A percentile compares a stretch with the other conserved stretches of the same genome.
phyloP scores from a whole-genome alignment of 768 basidiomycete genomes.

The Candolleomyces eurysporus region DNA sequence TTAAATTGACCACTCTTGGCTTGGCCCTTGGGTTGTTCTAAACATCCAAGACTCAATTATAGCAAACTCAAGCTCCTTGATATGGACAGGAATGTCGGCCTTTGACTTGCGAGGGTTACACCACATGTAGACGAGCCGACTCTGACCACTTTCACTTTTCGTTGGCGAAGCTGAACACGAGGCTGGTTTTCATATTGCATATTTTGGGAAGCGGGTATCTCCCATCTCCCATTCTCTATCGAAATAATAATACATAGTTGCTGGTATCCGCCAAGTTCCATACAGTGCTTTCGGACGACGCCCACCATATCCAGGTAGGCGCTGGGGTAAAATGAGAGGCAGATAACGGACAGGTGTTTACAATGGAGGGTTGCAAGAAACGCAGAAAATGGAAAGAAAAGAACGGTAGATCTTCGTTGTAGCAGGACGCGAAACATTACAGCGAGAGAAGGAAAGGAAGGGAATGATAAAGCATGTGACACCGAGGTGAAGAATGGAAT shows the following conservation, averaged over 20 bases:
- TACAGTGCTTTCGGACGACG: slow-evolving; percentile 2
- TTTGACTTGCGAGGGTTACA: too few species aligned
- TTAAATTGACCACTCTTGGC: neutral
- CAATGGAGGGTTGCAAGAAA: neutral
- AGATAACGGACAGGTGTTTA: slow-evolving; percentile 1
- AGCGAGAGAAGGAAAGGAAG: slow-evolving; percentile 12
- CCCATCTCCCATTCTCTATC: slow-evolving; percentile 5
- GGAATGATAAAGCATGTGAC: slow-evolving; percentile 27
- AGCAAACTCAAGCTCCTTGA: neutral
- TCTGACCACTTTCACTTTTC: too few species aligned
- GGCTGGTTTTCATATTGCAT: neutral
- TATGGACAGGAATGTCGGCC: too few species aligned
- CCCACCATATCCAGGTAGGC: neutral
- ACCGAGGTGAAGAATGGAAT: slow-evolving; percentile 11
- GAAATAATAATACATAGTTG: slow-evolving; percentile 9
- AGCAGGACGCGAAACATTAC: slow-evolving; percentile 12
- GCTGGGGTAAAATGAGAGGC: neutral
- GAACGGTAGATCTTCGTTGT: neutral
- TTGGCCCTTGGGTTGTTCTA: neutral
- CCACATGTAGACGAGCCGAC: too few species aligned
- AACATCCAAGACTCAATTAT: neutral
- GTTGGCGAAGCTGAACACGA: too few species aligned
- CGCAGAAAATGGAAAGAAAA: neutral
- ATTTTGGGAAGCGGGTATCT: slow-evolving; percentile 7
- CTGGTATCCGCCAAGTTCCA: slow-evolving; percentile 7